Conservation (phyloP, 2,329 filamentous ascomycete genomes). For the Pseudogymnoascus sp. region DNA sequence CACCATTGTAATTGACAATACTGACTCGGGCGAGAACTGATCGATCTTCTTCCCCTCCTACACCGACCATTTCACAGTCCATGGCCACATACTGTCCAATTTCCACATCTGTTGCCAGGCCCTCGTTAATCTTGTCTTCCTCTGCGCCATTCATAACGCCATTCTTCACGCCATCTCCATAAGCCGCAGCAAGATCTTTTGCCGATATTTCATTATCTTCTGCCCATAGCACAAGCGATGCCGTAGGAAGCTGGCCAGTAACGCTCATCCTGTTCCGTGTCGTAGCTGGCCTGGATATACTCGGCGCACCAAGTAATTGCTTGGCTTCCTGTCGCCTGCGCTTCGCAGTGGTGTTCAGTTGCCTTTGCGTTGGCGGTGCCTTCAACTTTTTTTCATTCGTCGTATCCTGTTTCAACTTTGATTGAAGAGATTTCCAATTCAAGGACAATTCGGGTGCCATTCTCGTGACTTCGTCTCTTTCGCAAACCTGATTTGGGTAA, state of each 20-base stretch:
- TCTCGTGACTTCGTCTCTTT: conserved; percentile 10
- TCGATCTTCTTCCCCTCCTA: conserved; percentile 61
- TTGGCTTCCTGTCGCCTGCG: conserved; percentile 26
- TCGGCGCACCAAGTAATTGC: conserved; percentile 10
- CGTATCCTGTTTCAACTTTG: conserved; percentile 42
- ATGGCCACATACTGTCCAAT: conserved; percentile 87
- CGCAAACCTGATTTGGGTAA: background rate
- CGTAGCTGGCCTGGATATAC: background rate
- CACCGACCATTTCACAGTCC: conserved; percentile 98
- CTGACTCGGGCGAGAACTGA: conserved; percentile 81
- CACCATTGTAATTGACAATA: conserved; percentile 87
- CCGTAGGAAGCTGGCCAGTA: conserved; percentile 36
- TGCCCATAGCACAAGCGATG: conserved; percentile 53
- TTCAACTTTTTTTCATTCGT: conserved; percentile 28
- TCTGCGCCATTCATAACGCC: conserved; percentile 40
- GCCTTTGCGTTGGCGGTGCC: conserved; percentile 24
- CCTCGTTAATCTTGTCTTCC: conserved; percentile 54
- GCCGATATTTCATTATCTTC: conserved; percentile 54
- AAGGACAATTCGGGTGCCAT: conserved; percentile 44
- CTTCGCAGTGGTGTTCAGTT: conserved; percentile 28
- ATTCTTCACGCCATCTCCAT: conserved; percentile 46
- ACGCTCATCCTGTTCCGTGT: conserved; percentile 44
- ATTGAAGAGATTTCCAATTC: conserved; percentile 76
- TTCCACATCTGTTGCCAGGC: conserved; percentile 53
- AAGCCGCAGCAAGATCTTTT: conserved; percentile 54